phyloP scores from a whole-genome alignment of 768 basidiomycete species.

The Leccinellum luteum region DNA sequence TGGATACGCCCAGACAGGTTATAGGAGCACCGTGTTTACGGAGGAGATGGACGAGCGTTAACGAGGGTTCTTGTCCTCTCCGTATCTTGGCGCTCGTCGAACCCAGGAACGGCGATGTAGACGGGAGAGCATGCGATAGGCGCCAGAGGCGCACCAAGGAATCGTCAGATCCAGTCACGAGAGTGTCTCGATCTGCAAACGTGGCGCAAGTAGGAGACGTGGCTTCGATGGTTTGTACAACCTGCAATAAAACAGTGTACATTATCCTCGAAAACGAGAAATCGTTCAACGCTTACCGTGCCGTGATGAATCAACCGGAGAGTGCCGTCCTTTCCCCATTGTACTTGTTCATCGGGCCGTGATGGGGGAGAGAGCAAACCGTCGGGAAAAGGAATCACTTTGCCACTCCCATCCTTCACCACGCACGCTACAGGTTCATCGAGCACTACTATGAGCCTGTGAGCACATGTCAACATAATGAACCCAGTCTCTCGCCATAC shows the following conservation, averaged over 20 bases:
- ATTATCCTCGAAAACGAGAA: not conserved
- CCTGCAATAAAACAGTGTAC: conserved; percentile 35
- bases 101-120: conserved; percentile 21
- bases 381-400: conserved; percentile 59
- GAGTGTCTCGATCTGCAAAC: conserved; percentile 69
- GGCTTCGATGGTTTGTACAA: conserved; percentile 76
- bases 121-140: conserved; percentile 36
- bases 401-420: conserved; percentile 42
- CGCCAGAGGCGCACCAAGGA: conserved; percentile 86
- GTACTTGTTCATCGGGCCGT: conserved; percentile 64
- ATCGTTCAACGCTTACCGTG: conserved; percentile 40
- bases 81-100: conserved; percentile 13
- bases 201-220: conserved; percentile 69
- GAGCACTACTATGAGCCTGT: conserved; percentile 39
- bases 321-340: conserved; percentile 61
- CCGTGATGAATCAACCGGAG: conserved; percentile 63
- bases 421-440: conserved; percentile 40
- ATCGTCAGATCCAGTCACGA: conserved; percentile 80
- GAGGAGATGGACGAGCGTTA: conserved; percentile 67
- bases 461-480: not conserved
- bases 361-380: conserved; percentile 57
- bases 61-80: conserved; percentile 26
- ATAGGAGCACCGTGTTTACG: conserved; percentile 74
- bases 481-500: conserved; percentile 33
- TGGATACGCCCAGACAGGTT: conserved; percentile 65